Conservation (phyloP, 1,284 basidiomycete species). For the Tilletia indica region DNA sequence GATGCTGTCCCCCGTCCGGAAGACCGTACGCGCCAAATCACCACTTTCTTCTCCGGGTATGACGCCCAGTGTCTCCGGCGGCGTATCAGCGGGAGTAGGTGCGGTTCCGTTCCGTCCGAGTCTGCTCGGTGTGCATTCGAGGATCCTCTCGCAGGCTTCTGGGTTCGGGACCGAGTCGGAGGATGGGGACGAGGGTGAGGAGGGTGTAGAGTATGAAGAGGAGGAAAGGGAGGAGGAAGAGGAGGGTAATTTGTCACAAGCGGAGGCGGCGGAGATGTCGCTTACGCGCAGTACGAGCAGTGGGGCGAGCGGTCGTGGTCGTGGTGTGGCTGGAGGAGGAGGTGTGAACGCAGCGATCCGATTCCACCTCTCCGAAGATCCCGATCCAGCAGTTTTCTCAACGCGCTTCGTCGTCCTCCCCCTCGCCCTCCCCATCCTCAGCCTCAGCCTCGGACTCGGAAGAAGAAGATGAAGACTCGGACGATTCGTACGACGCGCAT, state of each 20-base stretch:
- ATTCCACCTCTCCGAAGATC: too few relatives aligned
- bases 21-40: too few relatives aligned
- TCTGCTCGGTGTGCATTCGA: constrained; percentile 11
- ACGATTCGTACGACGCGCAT: constrained; percentile 47
- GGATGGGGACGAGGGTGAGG: not conserved
- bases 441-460: too few relatives aligned
- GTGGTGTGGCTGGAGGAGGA: too few relatives aligned
- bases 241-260: constrained; percentile 6
- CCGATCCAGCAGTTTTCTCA: not conserved
- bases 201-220: not conserved
- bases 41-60: too few relatives aligned
- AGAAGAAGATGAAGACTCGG: constrained; percentile 33
- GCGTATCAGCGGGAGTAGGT: too few relatives aligned
- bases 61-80: too few relatives aligned
- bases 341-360: too few relatives aligned
- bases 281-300: not conserved
- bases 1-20: too few relatives aligned
- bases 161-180: not conserved
- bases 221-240: not conserved
- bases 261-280: not conserved
- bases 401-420: not conserved
- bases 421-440: not conserved
- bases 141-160: not conserved
- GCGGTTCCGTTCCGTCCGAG: not conserved
- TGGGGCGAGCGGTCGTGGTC: too few relatives aligned